Conservation (phyloP, 108 stramenopile species). For the Cyclotella cryptica region DNA sequence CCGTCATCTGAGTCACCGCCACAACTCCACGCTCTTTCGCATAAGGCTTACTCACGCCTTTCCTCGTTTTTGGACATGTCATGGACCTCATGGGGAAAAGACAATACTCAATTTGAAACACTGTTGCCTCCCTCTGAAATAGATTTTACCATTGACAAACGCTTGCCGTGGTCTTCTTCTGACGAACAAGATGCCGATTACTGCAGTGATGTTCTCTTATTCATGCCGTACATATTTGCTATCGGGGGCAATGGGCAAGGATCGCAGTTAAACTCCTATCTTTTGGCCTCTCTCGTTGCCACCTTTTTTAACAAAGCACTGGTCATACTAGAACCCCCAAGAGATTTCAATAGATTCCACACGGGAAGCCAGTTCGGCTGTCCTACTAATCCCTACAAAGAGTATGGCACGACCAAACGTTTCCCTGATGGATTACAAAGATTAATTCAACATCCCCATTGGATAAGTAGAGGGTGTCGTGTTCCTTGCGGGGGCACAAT, state of each 20-base stretch:
- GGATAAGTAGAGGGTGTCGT: constrained; percentile 4
- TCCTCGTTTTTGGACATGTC: neutral
- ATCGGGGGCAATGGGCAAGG: constrained; percentile 14
- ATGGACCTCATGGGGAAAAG: constrained; percentile 17
- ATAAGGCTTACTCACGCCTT: neutral
- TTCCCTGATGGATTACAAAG: constrained; percentile 35
- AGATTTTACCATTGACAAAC: constrained; percentile 23
- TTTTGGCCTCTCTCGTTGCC: constrained; percentile 37
- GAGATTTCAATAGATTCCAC: constrained; percentile 5
- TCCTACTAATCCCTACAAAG: constrained; percentile 18
- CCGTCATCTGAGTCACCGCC: neutral
- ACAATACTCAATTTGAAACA: constrained; percentile 19
- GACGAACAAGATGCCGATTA: neutral
- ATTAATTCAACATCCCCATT: constrained; percentile 19
- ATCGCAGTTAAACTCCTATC: constrained; percentile 36
- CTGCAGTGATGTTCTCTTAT: constrained; percentile 43
- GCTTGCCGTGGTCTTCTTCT: constrained; percentile 15
- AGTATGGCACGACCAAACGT: constrained; percentile 4
- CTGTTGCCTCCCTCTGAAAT: constrained; percentile 29
- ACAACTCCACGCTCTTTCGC: neutral
- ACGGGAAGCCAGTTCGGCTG: constrained; percentile 42
- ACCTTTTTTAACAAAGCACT: constrained; percentile 33
- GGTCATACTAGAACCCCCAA: constrained; percentile 31
- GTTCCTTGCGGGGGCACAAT: constrained; percentile 7
- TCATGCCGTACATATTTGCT: constrained; percentile 24